phyloP scores from a whole-genome alignment of 1,284 basidiomycete species.

The Tilletiopsis washingtonensis region DNA sequence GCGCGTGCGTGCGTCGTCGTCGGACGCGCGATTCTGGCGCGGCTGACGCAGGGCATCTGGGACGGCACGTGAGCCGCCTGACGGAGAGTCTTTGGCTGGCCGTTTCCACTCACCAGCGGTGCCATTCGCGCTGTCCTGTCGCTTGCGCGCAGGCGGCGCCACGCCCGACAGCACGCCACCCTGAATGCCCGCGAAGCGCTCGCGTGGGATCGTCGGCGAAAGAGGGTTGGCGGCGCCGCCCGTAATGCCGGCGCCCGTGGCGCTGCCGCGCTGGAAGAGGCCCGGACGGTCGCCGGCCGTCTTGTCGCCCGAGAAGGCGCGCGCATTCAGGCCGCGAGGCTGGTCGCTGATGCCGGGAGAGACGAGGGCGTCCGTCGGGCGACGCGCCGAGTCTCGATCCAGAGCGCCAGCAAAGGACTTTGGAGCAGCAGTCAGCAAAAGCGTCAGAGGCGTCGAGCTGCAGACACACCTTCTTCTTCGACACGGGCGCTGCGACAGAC shows the following conservation, averaged over 20 bases:
- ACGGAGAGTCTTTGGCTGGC: no score
- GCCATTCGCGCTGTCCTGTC: slow-evolving; percentile 38
- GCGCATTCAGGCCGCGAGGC: slow-evolving; percentile 28
- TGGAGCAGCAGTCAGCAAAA: neutral
- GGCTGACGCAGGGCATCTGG: no score
- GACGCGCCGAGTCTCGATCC: neutral
- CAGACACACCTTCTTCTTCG: neutral
- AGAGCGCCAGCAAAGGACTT: neutral
- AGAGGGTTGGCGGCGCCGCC: slow-evolving; percentile 13
- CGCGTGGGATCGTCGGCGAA: slow-evolving; percentile 22
- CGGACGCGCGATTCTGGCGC: no score
- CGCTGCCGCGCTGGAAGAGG: slow-evolving; percentile 29
- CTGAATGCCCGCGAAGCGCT: slow-evolving; percentile 32
- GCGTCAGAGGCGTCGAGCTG: neutral
- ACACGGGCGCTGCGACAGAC: no score
- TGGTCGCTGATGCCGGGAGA: slow-evolving; percentile 9
- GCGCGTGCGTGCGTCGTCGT: no score
- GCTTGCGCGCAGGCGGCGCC: slow-evolving; percentile 24
- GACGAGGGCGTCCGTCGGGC: neutral
- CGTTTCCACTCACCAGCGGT: slow-evolving; percentile 11
- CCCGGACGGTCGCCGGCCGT: slow-evolving; percentile 26
- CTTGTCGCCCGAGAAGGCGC: slow-evolving; percentile 18
- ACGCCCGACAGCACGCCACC: slow-evolving; percentile 34
- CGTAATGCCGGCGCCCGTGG: slow-evolving; percentile 11
- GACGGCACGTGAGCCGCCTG: no score